A percentile compares a stretch with the other conserved stretches of the same genome.
Evolutionary conservation across 208 protist species (phyloP).

Genomic region (Crithidia mellificae): DNA sequence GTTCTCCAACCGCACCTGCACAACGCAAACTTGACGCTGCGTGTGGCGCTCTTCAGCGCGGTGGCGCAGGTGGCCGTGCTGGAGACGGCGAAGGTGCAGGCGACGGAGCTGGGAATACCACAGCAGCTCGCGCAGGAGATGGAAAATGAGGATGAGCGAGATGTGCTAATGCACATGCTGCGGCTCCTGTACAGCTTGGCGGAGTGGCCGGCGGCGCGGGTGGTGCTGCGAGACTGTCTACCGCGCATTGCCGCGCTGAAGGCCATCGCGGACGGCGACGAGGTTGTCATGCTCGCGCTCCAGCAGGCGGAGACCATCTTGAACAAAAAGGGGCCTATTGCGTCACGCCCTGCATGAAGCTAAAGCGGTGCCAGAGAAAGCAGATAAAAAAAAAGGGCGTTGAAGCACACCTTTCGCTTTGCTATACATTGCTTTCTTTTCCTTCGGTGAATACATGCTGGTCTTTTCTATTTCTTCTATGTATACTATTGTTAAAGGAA

Average conservation of each 20-base stretch:
- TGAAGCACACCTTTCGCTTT: too few species aligned
- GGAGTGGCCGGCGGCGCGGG: constrained; percentile 61
- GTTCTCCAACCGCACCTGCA: constrained; percentile 55
- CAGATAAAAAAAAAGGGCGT: too few species aligned
- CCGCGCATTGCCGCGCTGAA: constrained; percentile 46
- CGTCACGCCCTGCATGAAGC: background rate
- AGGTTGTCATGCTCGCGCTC: constrained; percentile 30
- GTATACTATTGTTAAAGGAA: too few species aligned
- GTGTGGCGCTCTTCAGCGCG: constrained; percentile 60
- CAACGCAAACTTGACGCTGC: constrained; percentile 66
- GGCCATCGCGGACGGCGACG: constrained; percentile 44
- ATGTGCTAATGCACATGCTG: constrained; percentile 77
- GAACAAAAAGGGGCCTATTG: constrained; percentile 20
- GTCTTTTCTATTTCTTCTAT: too few species aligned
- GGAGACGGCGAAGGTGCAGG: constrained; percentile 74
- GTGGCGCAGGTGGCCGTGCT: constrained; percentile 79
- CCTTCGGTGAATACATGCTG: too few species aligned
- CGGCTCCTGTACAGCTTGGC: constrained; percentile 64
- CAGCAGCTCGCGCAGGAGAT: constrained; percentile 40
- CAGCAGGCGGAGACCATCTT: constrained; percentile 28
- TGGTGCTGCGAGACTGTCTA: constrained; percentile 41
- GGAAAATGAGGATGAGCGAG: constrained; percentile 70
- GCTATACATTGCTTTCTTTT: too few species aligned
- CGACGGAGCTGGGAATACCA: constrained; percentile 49
- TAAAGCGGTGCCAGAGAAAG: too few species aligned